phyloP scores from a whole-genome alignment of 2,329 filamentous ascomycete genomes.

The Pseudocercospora fuligena region DNA sequence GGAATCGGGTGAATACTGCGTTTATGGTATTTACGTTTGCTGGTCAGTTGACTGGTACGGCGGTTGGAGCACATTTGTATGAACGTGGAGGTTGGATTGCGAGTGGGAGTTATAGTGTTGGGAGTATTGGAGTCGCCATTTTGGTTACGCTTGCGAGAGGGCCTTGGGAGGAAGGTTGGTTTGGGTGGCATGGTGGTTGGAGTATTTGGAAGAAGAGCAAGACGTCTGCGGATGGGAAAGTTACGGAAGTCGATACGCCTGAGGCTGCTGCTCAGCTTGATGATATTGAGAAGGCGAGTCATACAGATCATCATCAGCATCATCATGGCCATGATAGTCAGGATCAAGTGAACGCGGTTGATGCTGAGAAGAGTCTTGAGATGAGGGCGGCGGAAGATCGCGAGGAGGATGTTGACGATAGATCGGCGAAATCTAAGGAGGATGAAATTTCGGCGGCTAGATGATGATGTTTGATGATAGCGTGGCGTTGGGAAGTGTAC shows the following conservation, averaged over 20 bases:
- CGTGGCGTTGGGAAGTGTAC: neutral
- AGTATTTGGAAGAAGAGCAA: constrained; percentile 50
- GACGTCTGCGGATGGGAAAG: constrained; percentile 46
- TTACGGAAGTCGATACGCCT: constrained; percentile 27
- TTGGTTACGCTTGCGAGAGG: constrained; percentile 51
- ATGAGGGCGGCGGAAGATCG: constrained; percentile 35
- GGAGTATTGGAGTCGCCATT: constrained; percentile 57
- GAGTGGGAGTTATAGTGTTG: constrained; percentile 62
- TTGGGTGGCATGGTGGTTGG: constrained; percentile 66
- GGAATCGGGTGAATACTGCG: constrained; percentile 79
- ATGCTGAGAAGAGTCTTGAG: constrained; percentile 37
- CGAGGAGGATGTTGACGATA: neutral
- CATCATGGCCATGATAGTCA: constrained; percentile 31
- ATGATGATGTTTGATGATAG: neutral
- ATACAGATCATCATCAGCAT: constrained; percentile 28
- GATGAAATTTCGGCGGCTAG: neutral
- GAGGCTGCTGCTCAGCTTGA: constrained; percentile 23
- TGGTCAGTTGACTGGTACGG: constrained; percentile 72
- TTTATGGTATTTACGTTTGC: constrained; percentile 80
- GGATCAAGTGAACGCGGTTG: constrained; percentile 33
- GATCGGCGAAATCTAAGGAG: neutral
- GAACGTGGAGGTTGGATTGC: constrained; percentile 61
- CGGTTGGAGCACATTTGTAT: constrained; percentile 60
- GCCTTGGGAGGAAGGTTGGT: constrained; percentile 62
- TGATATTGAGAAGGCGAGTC: constrained; percentile 39